These are phyloP conservation scores for Podaxis rugospora DNA, from an alignment of 768 basidiomycete species.

Conservation along the genomic window DNA sequence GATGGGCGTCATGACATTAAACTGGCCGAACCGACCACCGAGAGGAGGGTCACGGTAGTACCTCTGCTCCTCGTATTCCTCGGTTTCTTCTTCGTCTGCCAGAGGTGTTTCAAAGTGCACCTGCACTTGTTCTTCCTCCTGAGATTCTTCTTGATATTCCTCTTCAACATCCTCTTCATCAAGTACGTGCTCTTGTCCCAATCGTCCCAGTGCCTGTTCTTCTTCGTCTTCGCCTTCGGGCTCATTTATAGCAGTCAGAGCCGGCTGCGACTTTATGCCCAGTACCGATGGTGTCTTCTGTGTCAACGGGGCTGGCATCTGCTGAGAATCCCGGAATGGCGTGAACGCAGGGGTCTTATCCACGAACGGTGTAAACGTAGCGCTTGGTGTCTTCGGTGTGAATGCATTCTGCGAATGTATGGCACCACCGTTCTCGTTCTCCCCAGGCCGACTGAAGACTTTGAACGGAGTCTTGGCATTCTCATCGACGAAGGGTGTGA, in stretches of 20 bases:
- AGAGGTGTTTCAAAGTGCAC: constrained; percentile 29
- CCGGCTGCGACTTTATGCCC: background rate
- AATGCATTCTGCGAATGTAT: constrained; percentile 25
- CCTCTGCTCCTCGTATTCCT: constrained; percentile 33
- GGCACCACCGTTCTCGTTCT: constrained; percentile 32
- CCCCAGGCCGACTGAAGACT: constrained; percentile 74
- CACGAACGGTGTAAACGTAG: constrained; percentile 38
- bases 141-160: constrained; percentile 16
- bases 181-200: constrained; percentile 20
- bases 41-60: constrained; percentile 49
- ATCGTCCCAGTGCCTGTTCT: constrained; percentile 22
- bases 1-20: constrained; percentile 97
- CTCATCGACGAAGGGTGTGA: constrained; percentile 39
- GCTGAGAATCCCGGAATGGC: constrained; percentile 27
- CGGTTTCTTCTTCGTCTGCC: constrained; percentile 21
- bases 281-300: constrained; percentile 18
- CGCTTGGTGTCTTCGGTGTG: constrained; percentile 40
- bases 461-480: constrained; percentile 49
- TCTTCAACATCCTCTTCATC: constrained; percentile 26
- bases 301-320: constrained; percentile 25
- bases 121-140: constrained; percentile 21
- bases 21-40: constrained; percentile 73
- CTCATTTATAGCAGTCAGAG: constrained; percentile 16
- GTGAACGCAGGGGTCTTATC: constrained; percentile 34
- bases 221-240: constrained; percentile 32